These are phyloP conservation scores for Schizosaccharomyces cryophilus DNA, from an alignment of 805 yeast species.

Conservation along the genomic window DNA sequence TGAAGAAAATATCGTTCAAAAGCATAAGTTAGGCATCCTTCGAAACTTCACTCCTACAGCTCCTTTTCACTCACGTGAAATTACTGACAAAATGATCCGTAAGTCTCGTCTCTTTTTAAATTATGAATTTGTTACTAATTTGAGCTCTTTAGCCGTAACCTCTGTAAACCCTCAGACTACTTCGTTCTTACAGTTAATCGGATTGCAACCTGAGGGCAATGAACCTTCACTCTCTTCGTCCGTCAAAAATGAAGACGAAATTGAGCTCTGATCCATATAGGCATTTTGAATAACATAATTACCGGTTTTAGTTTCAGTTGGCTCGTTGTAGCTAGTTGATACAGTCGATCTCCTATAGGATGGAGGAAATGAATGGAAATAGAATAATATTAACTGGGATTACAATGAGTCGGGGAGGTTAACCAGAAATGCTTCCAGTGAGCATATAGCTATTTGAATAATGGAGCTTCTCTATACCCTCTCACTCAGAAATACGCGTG, in stretches of 20 bases:
- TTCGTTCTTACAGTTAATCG: background rate
- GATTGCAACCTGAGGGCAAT: background rate
- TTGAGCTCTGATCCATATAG: background rate
- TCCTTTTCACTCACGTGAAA: background rate
- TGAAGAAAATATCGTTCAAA: constrained; percentile 10
- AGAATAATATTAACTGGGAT: too few relatives aligned
- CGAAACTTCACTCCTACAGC: constrained; percentile 10
- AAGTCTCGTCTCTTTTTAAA: background rate
- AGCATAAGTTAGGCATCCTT: constrained; percentile 12
- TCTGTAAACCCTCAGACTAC: background rate
- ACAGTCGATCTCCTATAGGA: too few relatives aligned
- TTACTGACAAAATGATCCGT: background rate
- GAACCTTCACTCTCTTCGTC: background rate
- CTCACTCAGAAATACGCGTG: too few relatives aligned
- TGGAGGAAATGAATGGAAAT: too few relatives aligned
- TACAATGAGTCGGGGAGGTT: too few relatives aligned
- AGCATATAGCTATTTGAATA: too few relatives aligned
- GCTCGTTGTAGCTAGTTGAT: too few relatives aligned
- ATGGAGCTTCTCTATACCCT: too few relatives aligned
- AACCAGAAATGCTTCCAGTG: too few relatives aligned
- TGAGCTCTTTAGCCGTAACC: background rate
- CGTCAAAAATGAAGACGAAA: background rate
- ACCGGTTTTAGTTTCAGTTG: background rate
- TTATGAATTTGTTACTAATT: background rate
- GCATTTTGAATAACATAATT: background rate